Evolutionary conservation across 2,329 filamentous ascomycete genomes (phyloP), one percentile per base, ranked within the genome.

Genomic region (Dothistroma pini): DNA sequence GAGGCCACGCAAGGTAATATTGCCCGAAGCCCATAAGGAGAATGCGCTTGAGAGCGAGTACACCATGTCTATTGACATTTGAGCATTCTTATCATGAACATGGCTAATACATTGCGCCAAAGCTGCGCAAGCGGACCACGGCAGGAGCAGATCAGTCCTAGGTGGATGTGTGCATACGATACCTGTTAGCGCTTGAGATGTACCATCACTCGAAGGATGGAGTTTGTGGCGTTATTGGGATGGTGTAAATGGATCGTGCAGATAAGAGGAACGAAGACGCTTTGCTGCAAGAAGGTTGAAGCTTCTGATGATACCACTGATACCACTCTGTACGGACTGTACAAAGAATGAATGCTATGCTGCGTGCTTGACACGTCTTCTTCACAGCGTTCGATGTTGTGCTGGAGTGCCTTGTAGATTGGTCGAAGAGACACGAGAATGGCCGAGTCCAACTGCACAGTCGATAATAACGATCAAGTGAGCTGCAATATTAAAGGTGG

Each of bases 1-100:
- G n/a, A 1, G 21, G 29, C 51, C 59, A 16, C 61, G 68, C 54
- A 72, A 72, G 67, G 60, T 69, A 55, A 66, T 31, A 22, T 52
- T 14, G 21, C 47, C 21, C 47, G 29, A 32, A n/a, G 48, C 22
- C 29, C 54, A 60, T 19, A 60, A 60, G 54, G 58, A 57, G 34
- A 60, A 60, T 19, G n/a, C 54, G 10, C 34, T 22, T 9, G 44
- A 49, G 12, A 21, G 29, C 29, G 58, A 57, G 22, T 47, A 53
- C 19, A 22, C 21, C 19, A 54, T 60, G 54, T 44, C 55, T n/a
- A 25, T 54, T 16, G 56, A 58, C 25, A n/a, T 54, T 47, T 58
- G 47, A 47, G 48, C 31, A 56, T 60, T 22, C 22, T 56, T 60
- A 52, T 51, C 54, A n/a, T 19, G 31, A 21, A 47, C 16, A 16